phyloP scores from a whole-genome alignment of 768 basidiomycete genomes.

The Lentinula lateritia region DNA sequence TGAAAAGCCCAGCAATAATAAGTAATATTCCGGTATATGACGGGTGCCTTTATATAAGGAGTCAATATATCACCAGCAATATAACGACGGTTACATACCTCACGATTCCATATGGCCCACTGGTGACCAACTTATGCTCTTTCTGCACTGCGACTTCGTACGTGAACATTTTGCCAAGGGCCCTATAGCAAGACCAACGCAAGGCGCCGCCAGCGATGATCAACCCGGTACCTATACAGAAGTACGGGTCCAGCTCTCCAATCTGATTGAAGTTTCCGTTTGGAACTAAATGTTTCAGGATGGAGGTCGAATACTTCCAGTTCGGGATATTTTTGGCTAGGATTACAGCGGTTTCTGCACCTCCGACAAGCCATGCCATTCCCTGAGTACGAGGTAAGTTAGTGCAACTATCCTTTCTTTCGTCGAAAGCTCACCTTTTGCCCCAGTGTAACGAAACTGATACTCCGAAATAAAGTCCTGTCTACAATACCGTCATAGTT shows the following conservation, averaged over 20 bases:
- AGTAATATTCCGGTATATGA: slow-evolving; percentile 17
- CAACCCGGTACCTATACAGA: slow-evolving; percentile 23
- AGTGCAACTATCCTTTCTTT: neutral
- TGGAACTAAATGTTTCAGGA: neutral
- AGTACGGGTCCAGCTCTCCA: slow-evolving; percentile 15
- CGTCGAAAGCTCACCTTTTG: neutral
- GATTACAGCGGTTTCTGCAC: neutral
- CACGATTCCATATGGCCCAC: slow-evolving; percentile 32
- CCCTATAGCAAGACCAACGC: slow-evolving; percentile 31
- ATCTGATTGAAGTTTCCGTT: neutral
- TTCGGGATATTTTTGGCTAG: neutral
- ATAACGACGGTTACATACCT: neutral
- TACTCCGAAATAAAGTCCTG: neutral
- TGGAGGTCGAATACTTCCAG: neutral
- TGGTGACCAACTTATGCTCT: slow-evolving; percentile 29
- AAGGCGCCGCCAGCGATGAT: slow-evolving; percentile 23
- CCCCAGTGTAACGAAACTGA: neutral
- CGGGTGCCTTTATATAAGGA: neutral
- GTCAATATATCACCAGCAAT: neutral
- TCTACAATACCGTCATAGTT: neutral
- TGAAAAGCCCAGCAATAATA: slow-evolving; percentile 9
- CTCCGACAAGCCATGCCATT: neutral
- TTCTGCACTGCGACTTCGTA: slow-evolving; percentile 32
- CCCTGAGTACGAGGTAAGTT: neutral
- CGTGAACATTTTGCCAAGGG: slow-evolving; percentile 31